phyloP scores from a whole-genome alignment of 2,329 filamentous ascomycete species.

The Botryotinia convoluta region DNA sequence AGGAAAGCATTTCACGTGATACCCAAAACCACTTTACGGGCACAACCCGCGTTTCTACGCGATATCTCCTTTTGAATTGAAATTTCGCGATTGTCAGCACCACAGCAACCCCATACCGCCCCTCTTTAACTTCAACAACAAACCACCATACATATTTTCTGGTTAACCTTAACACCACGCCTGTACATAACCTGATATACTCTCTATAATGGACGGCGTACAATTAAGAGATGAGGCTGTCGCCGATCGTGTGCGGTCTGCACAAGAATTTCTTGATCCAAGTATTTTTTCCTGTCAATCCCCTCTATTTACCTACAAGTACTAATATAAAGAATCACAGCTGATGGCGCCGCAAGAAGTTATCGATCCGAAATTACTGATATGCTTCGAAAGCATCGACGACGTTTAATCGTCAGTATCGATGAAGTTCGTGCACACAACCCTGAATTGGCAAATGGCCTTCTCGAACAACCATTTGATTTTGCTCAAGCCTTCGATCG shows the following conservation, averaged over 20 bases:
- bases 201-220: conserved; percentile 57
- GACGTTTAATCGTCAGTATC: conserved; percentile 69
- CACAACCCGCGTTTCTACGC: conserved; percentile 10
- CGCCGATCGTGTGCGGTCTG: conserved; percentile 78
- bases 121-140: background rate
- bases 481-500: conserved; percentile 84
- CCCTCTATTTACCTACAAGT: conserved; percentile 22
- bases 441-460: conserved; percentile 70
- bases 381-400: conserved; percentile 67
- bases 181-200: background rate
- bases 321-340: conserved; percentile 27
- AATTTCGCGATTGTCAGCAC: conserved; percentile 18
- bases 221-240: conserved; percentile 82
- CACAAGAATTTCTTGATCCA: conserved; percentile 92
- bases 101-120: conserved; percentile 2
- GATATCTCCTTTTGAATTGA: conserved; percentile 13
- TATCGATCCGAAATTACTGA: conserved; percentile 86
- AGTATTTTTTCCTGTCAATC: conserved; percentile 54
- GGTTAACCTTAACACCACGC: background rate
- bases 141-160: background rate
- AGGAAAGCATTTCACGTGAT: background rate
- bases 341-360: conserved; percentile 48
- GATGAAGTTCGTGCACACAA: conserved; percentile 91
- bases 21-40: conserved; percentile 14
- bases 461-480: conserved; percentile 85